Conservation (phyloP, 2,329 filamentous ascomycete genomes). For the Fusarium secorum region DNA sequence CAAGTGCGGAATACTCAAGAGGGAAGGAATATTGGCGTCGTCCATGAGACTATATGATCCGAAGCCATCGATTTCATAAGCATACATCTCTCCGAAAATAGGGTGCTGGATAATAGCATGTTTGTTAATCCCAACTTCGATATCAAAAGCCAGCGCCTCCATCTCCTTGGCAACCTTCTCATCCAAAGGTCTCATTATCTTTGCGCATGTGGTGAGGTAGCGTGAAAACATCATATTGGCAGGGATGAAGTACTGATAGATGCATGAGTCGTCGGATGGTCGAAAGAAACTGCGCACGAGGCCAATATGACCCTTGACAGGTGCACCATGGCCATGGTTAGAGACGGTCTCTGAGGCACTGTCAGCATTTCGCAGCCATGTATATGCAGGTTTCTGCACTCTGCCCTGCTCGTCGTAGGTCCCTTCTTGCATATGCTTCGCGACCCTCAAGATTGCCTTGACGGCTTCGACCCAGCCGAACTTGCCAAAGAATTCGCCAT, state of each 20-base stretch:
- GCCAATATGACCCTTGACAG: slow-evolving; percentile 79
- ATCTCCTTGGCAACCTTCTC: slow-evolving; percentile 65
- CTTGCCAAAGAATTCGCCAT: slow-evolving; percentile 75
- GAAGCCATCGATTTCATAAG: slow-evolving; percentile 75
- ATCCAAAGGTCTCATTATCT: slow-evolving; percentile 55
- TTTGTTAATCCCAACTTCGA: slow-evolving; percentile 72
- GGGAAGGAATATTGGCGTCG: slow-evolving; percentile 69
- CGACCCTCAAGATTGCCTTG: slow-evolving; percentile 71
- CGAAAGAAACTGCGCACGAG: slow-evolving; percentile 88
- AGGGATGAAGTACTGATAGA: slow-evolving; percentile 87
- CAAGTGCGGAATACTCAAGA: slow-evolving; percentile 68
- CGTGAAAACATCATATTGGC: slow-evolving; percentile 85
- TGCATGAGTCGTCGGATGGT: slow-evolving; percentile 87
- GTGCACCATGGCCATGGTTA: slow-evolving; percentile 80
- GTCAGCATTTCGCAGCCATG: slow-evolving; percentile 77
- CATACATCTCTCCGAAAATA: slow-evolving; percentile 70
- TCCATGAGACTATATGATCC: slow-evolving; percentile 69
- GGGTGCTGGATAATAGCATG: slow-evolving; percentile 72
- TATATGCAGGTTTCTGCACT: slow-evolving; percentile 70
- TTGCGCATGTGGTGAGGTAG: slow-evolving; percentile 62
- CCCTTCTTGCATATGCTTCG: slow-evolving; percentile 74
- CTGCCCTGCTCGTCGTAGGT: slow-evolving; percentile 72
- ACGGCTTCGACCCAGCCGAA: slow-evolving; percentile 78
- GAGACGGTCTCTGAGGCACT: slow-evolving; percentile 81
- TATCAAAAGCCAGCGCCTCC: slow-evolving; percentile 61